These are phyloP conservation scores for Choanephora cucurbitarum DNA, from an alignment of 371 early-diverging fungal genomes.

Conservation along the genomic window DNA sequence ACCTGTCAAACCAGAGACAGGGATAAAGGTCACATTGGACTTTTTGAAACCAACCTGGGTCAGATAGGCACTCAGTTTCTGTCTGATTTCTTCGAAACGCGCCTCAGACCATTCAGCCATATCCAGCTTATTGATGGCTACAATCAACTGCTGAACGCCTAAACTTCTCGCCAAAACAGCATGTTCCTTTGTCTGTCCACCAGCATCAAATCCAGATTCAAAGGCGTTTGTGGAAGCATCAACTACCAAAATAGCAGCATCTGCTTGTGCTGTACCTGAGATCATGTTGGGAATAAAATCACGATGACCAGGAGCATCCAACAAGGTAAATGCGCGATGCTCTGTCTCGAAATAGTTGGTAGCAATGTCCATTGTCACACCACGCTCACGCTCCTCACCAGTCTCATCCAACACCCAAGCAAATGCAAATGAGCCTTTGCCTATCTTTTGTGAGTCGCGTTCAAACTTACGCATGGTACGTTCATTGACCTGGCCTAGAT, in stretches of 20 bases:
- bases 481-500: constrained; percentile 88
- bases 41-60: constrained; percentile 75
- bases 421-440: constrained; percentile 91
- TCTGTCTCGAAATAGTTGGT: constrained; percentile 88
- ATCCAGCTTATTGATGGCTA: constrained; percentile 95
- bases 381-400: constrained; percentile 87
- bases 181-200: constrained; percentile 98
- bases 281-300: constrained; percentile 99
- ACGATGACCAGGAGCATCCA: constrained; percentile 99
- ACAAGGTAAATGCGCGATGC: constrained; percentile 76
- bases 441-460: constrained; percentile 89
- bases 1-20: constrained; percentile 89
- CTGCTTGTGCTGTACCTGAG: constrained; percentile 96
- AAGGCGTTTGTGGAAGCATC: constrained; percentile 93
- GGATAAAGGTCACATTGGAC: constrained; percentile 74
- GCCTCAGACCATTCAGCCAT: constrained; percentile 75
- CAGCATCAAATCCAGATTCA: constrained; percentile 96
- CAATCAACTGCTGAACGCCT: constrained; percentile 86
- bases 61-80: constrained; percentile 70
- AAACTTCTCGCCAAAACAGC: constrained; percentile 84
- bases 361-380: constrained; percentile 97
- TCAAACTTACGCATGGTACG: constrained; percentile 91
- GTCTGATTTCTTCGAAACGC: constrained; percentile 74
- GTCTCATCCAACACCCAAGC: constrained; percentile 98
- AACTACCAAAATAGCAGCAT: constrained; percentile 95